Evolutionary conservation across 768 basidiomycete genomes (phyloP).

Genomic region (Termitomyces sp.): DNA sequence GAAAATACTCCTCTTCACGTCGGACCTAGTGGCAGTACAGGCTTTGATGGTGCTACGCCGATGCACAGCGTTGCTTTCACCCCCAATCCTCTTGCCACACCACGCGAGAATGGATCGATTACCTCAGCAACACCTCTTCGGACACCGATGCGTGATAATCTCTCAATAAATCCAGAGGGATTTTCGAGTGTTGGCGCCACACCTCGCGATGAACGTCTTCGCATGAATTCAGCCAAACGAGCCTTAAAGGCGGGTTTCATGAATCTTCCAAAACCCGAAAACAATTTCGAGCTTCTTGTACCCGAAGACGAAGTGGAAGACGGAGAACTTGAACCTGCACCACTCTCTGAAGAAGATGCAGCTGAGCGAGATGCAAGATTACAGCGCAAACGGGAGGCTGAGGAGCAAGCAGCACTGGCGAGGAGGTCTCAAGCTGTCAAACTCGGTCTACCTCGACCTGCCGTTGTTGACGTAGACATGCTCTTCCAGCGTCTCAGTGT

Average conservation of each 20-base stretch:
- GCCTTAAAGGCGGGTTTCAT: slow-evolving; percentile 78
- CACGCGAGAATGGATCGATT: slow-evolving; percentile 42
- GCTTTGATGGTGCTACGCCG: slow-evolving; percentile 95
- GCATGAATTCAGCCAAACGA: slow-evolving; percentile 58
- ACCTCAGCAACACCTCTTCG: slow-evolving; percentile 76
- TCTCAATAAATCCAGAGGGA: slow-evolving; percentile 81
- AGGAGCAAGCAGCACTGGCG: slow-evolving; percentile 75
- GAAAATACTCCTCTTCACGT: slow-evolving; percentile 94
- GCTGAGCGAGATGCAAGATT: slow-evolving; percentile 83
- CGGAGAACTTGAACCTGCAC: slow-evolving; percentile 28
- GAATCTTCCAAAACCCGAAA: slow-evolving; percentile 86
- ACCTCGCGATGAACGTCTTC: slow-evolving; percentile 70
- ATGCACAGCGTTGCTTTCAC: slow-evolving; percentile 86
- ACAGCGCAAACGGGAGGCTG: slow-evolving; percentile 62
- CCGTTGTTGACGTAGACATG: slow-evolving; percentile 65
- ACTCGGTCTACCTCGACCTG: slow-evolving; percentile 77
- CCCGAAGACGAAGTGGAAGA: slow-evolving; percentile 84
- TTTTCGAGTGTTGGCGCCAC: slow-evolving; percentile 55
- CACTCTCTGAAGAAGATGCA: slow-evolving; percentile 75
- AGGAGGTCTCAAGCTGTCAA: slow-evolving; percentile 80
- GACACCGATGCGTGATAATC: slow-evolving; percentile 90
- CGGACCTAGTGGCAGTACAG: slow-evolving; percentile 72
- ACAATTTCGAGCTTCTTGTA: slow-evolving; percentile 93
- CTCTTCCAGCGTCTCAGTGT: slow-evolving; percentile 57
- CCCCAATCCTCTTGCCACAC: slow-evolving; percentile 94